Percentiles rank a stretch among this genome's conserved stretches.
These are phyloP conservation scores for Amauroascus verrucosus DNA, from an alignment of 2,329 filamentous ascomycete genomes.

Conservation along the genomic window DNA sequence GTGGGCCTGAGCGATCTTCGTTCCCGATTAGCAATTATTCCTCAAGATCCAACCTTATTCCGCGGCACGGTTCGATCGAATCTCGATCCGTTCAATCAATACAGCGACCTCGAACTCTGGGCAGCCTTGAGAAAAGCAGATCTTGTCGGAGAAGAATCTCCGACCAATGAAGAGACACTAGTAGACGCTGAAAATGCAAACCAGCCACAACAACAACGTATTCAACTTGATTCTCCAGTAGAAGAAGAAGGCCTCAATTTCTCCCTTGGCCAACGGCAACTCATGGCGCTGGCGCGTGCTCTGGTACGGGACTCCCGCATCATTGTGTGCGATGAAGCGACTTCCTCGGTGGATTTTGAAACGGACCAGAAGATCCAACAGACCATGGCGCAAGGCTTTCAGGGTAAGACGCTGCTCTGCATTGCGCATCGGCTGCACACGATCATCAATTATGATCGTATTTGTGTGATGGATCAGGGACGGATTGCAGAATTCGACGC, in stretches of 20 bases:
- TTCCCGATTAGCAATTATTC: slow-evolving; percentile 37
- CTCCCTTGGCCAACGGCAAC: slow-evolving; percentile 84
- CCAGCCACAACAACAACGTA: slow-evolving; percentile 38
- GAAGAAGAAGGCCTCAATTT: slow-evolving; percentile 96
- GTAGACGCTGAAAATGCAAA: slow-evolving; percentile 6
- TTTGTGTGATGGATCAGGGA: slow-evolving; percentile 92
- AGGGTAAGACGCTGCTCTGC: slow-evolving; percentile 76
- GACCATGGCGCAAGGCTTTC: slow-evolving; percentile 76
- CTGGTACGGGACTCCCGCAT: slow-evolving; percentile 80
- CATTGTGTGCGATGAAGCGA: slow-evolving; percentile 95
- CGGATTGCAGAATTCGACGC: slow-evolving; percentile 75
- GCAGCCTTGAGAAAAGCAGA: slow-evolving; percentile 37
- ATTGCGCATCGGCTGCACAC: slow-evolving; percentile 89
- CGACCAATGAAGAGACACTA: slow-evolving; percentile 17
- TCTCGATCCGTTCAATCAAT: slow-evolving; percentile 38
- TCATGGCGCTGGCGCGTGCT: slow-evolving; percentile 87
- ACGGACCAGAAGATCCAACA: slow-evolving; percentile 91
- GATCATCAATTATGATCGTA: slow-evolving; percentile 87
- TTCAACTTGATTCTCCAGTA: slow-evolving; percentile 73
- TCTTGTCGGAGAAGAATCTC: slow-evolving; percentile 39
- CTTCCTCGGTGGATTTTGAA: slow-evolving; percentile 85
- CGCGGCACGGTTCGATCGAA: slow-evolving; percentile 37
- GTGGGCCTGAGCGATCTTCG: slow-evolving; percentile 36
- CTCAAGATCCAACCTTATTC: slow-evolving; percentile 39
- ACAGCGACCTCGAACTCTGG: slow-evolving; percentile 40